Conservation (phyloP, 2,329 filamentous ascomycete species). For the Neofusicoccum kwambonambiense region DNA sequence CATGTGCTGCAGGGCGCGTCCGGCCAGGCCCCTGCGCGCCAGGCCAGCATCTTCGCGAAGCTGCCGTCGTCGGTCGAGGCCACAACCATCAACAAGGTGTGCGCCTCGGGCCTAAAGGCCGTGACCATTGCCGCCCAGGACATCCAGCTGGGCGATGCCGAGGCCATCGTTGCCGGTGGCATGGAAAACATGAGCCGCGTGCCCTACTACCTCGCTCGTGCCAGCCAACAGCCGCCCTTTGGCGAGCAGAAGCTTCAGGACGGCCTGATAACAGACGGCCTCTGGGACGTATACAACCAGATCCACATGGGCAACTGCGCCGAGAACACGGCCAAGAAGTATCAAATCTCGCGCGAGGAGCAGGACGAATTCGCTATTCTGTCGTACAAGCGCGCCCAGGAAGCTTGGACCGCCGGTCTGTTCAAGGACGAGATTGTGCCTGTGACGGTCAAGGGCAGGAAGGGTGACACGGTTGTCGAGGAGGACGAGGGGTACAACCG, state of each 20-base stretch:
- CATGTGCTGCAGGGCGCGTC: constrained; percentile 83
- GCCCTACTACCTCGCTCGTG: constrained; percentile 83
- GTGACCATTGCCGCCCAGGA: constrained; percentile 89
- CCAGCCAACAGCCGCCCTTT: constrained; percentile 80
- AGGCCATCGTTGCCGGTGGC: constrained; percentile 87
- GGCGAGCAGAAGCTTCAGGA: constrained; percentile 87
- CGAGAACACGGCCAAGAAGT: constrained; percentile 89
- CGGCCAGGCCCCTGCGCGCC: constrained; percentile 88
- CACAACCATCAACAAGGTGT: constrained; percentile 96
- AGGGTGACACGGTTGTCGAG: constrained; percentile 72
- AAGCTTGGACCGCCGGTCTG: constrained; percentile 77
- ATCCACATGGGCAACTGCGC: constrained; percentile 98
- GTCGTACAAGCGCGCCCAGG: constrained; percentile 85
- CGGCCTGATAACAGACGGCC: constrained; percentile 87
- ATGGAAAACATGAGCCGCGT: constrained; percentile 98
- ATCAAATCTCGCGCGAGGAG: constrained; percentile 74
- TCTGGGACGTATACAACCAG: constrained; percentile 95
- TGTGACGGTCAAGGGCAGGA: constrained; percentile 79
- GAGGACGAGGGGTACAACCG: constrained; percentile 89
- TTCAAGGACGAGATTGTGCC: constrained; percentile 90
- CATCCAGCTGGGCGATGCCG: constrained; percentile 85
- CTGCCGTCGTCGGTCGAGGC: constrained; percentile 80
- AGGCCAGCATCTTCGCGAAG: constrained; percentile 86
- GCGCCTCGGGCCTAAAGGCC: constrained; percentile 90
- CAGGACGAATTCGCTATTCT: constrained; percentile 90